A percentile compares a stretch with the other conserved stretches of the same genome.
Conservation (phyloP, 31 red algal species). For the Endocladia muricata region DNA sequence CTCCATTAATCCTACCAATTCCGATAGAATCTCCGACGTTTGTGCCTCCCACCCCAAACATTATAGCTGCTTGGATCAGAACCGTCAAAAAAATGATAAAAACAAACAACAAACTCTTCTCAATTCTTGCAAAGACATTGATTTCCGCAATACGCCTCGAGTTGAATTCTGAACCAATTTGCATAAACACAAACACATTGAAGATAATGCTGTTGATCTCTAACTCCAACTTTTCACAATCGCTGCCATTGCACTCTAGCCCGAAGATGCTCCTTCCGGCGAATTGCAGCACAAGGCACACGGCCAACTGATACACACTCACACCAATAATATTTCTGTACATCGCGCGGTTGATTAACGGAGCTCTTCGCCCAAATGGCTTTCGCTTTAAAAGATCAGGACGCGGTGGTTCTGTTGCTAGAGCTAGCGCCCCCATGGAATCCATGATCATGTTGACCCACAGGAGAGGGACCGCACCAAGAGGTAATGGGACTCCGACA, state of each 20-base stretch:
- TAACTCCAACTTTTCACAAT: constrained; percentile 15
- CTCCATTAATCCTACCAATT: constrained; percentile 62
- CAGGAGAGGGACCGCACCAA: constrained; percentile 80
- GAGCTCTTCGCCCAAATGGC: constrained; percentile 78
- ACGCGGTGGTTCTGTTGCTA: constrained; percentile 91
- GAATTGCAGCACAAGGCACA: constrained; percentile 79
- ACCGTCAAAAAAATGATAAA: constrained; percentile 63
- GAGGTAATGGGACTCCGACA: constrained; percentile 63
- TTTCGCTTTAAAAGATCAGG: constrained; percentile 67
- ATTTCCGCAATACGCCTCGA: constrained; percentile 53
- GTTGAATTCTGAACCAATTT: constrained; percentile 83
- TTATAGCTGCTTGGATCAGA: constrained; percentile 65
- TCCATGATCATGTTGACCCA: constrained; percentile 99
- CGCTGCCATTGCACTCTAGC: constrained; percentile 7
- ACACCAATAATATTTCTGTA: constrained; percentile 83
- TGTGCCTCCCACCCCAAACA: constrained; percentile 77
- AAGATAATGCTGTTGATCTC: constrained; percentile 81
- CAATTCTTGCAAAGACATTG: constrained; percentile 78
- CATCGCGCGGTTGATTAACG: constrained; percentile 87
- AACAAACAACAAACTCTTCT: constrained; percentile 54
- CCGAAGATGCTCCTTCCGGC: constrained; percentile 68
- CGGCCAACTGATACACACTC: constrained; percentile 79
- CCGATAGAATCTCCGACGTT: constrained; percentile 72
- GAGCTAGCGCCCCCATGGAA: constrained; percentile 91
- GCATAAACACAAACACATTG: constrained; percentile 97